A percentile compares a stretch with the other conserved stretches of the same genome.
Conservation (phyloP, 305 asterid genomes). For the Solanum hybrid region DNA sequence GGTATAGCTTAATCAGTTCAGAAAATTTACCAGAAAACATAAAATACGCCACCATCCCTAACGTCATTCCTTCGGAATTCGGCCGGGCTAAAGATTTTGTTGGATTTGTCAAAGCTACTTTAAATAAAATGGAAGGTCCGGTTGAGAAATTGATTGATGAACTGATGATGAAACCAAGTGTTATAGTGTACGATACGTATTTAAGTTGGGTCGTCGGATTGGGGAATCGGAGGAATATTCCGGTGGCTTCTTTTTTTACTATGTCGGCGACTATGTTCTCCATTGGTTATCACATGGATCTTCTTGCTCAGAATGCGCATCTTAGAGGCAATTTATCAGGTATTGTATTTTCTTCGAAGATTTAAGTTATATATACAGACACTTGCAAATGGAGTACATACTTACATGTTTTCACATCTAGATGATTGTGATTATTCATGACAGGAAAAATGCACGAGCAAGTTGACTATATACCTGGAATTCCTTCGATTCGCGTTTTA, state of each 20-base stretch:
- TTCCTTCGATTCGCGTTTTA: constrained; percentile 21
- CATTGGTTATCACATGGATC: constrained; percentile 20
- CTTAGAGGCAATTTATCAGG: constrained; percentile 7
- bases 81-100: constrained; percentile 33
- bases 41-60: constrained; percentile 30
- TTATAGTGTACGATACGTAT: constrained; percentile 32
- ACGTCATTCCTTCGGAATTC: constrained; percentile 30
- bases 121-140: constrained; percentile 34
- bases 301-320: constrained; percentile 18
- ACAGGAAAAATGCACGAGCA: constrained; percentile 10
- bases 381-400: not conserved
- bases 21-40: constrained; percentile 15
- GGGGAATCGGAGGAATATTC: constrained; percentile 44
- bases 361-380: not conserved
- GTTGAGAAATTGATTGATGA: constrained; percentile 33
- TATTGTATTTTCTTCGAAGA: not conserved
- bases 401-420: not conserved
- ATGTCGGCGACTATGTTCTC: constrained; percentile 40
- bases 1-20: constrained; percentile 33
- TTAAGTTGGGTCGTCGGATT: constrained; percentile 30
- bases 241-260: constrained; percentile 47
- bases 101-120: constrained; percentile 23
- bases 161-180: constrained; percentile 22
- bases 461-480: constrained; percentile 39
- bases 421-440: not conserved